phyloP scores from a whole-genome alignment of 2,329 filamentous ascomycete species.

The Hymenoscyphus albidus region DNA sequence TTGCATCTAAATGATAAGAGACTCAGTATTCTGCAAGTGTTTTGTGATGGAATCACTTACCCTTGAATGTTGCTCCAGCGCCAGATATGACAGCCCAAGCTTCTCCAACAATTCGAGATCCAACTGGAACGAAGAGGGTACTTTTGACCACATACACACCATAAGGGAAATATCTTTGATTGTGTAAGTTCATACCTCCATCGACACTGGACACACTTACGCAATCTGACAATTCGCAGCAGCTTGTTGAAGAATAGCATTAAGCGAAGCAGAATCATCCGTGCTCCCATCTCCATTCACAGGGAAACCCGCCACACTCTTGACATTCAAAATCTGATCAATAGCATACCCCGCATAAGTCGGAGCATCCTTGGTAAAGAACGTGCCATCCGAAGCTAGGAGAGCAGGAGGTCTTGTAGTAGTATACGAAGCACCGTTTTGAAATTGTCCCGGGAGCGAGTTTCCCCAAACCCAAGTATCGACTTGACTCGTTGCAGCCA shows the following conservation, averaged over 20 bases:
- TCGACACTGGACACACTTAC: neutral
- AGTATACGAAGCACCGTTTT: conserved; percentile 1
- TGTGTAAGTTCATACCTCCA: neutral
- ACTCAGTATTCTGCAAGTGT: neutral
- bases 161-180: conserved; percentile 37
- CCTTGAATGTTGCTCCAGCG: conserved; percentile 42
- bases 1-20: neutral
- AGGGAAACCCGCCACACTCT: conserved; percentile 4
- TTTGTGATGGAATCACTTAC: conserved; percentile 24
- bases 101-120: conserved; percentile 52
- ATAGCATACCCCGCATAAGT: conserved; percentile 7
- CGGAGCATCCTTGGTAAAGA: neutral
- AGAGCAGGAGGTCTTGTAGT: conserved; percentile 1
- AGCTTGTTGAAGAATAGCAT: conserved; percentile 52
- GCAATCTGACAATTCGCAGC: conserved; percentile 18
- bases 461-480: conserved; percentile 9
- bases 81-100: conserved; percentile 48
- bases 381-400: neutral
- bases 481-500: neutral
- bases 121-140: conserved; percentile 45
- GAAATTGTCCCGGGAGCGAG: neutral
- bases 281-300: conserved; percentile 15
- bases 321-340: conserved; percentile 8
- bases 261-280: conserved; percentile 41
- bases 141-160: conserved; percentile 43